Percentiles rank a stretch among this genome's conserved stretches.
These are phyloP conservation scores for Trichoderma breve DNA, from an alignment of 2,329 filamentous ascomycete species.

Conservation along the genomic window DNA sequence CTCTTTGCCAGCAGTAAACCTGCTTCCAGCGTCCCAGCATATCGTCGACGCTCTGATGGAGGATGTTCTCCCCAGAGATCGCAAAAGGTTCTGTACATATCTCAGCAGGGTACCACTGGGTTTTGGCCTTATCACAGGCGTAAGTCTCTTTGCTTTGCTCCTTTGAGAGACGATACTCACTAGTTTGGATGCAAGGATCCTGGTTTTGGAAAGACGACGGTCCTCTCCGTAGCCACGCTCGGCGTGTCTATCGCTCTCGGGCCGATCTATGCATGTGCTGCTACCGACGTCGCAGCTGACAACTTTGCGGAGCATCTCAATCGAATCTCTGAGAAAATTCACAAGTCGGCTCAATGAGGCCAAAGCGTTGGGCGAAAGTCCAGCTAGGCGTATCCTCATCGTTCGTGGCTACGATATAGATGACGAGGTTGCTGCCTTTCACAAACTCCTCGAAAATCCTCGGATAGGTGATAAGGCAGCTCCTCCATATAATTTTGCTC, in stretches of 20 bases:
- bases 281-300: background rate
- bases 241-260: conserved; percentile 20
- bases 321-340: background rate
- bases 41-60: conserved; percentile 10
- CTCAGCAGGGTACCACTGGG: conserved; percentile 18
- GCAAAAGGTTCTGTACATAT: conserved; percentile 20
- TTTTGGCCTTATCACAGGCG: conserved; percentile 20
- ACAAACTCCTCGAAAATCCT: background rate
- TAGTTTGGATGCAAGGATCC: conserved; percentile 15
- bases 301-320: conserved; percentile 15
- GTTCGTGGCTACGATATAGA: background rate
- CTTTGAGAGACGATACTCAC: background rate
- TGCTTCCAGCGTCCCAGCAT: background rate
- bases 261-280: conserved; percentile 12
- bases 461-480: background rate
- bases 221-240: background rate
- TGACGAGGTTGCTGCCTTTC: conserved; percentile 3
- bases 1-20: background rate
- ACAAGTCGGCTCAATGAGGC: background rate
- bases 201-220: conserved; percentile 23
- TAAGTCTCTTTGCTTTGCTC: conserved; percentile 10
- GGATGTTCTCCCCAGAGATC: conserved; percentile 1
- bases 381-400: background rate
- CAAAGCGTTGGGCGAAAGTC: background rate
- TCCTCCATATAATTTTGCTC: background rate